A percentile compares a stretch with the other conserved stretches of the same genome.
These are phyloP conservation scores for Austroboletus eburneus DNA, from an alignment of 768 basidiomycete species.

Conservation along the genomic window DNA sequence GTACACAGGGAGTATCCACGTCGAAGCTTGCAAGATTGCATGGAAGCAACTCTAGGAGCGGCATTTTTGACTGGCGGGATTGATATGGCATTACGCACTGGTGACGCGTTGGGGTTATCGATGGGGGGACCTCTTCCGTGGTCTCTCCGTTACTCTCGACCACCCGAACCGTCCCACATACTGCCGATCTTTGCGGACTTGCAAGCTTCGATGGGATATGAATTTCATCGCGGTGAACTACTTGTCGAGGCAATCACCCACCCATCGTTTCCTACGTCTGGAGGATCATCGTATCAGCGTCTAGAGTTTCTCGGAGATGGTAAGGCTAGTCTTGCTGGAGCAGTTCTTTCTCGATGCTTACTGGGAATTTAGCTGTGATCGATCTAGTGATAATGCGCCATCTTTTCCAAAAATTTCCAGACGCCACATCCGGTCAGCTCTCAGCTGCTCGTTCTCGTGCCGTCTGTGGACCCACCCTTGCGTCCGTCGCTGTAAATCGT, in stretches of 20 bases:
- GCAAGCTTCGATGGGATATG: constrained; percentile 65
- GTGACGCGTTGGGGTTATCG: constrained; percentile 60
- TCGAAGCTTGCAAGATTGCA: constrained; percentile 79
- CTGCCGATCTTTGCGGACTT: constrained; percentile 50
- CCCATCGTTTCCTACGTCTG: constrained; percentile 59
- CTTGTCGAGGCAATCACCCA: constrained; percentile 83
- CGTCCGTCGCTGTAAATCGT: constrained; percentile 59
- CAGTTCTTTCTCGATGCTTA: constrained; percentile 3
- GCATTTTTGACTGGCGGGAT: constrained; percentile 72
- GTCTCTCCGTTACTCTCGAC: constrained; percentile 50
- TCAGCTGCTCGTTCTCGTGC: constrained; percentile 65
- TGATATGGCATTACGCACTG: constrained; percentile 58
- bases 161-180: constrained; percentile 30
- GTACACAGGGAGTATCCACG: constrained; percentile 54
- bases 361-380: constrained; percentile 49
- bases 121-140: constrained; percentile 73
- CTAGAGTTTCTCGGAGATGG: constrained; percentile 90
- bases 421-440: constrained; percentile 73
- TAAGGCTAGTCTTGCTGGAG: constrained; percentile 33
- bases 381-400: constrained; percentile 70
- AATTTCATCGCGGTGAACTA: constrained; percentile 57
- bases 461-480: constrained; percentile 71
- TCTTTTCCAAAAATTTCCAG: constrained; percentile 64
- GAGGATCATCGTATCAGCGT: constrained; percentile 71
- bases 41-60: constrained; percentile 83